These are phyloP conservation scores for Collariella sp. DNA, from an alignment of 495 filamentous ascomycete genomes.

Conservation along the genomic window DNA sequence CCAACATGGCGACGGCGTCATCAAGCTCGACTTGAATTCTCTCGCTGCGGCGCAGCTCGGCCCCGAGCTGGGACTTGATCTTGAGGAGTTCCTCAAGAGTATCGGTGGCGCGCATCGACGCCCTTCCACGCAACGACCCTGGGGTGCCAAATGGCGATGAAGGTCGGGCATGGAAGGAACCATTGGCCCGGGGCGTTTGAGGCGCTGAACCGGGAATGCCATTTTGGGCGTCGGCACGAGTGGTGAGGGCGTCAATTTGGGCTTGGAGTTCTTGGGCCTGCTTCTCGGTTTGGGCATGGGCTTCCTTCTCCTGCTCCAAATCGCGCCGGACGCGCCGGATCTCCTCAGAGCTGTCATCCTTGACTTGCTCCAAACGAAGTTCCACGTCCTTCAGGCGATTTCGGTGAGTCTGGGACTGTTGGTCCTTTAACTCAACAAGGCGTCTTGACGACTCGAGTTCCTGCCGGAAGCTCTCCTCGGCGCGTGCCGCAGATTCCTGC, in stretches of 20 bases:
- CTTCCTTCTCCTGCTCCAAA: constrained; percentile 67
- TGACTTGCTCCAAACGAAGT: constrained; percentile 61
- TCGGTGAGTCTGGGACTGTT: constrained; percentile 71
- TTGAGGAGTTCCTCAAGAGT: constrained; percentile 47
- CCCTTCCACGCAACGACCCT: constrained; percentile 40
- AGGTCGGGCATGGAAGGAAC: constrained; percentile 37
- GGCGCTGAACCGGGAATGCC: constrained; percentile 35
- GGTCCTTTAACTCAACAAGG: constrained; percentile 75
- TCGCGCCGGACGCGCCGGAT: constrained; percentile 70
- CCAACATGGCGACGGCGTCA: constrained; percentile 62
- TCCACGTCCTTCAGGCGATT: constrained; percentile 77
- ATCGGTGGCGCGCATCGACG: constrained; percentile 39
- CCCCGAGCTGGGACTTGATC: constrained; percentile 44
- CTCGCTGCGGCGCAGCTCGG: constrained; percentile 60
- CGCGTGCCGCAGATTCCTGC: constrained; percentile 67
- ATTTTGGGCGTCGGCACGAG: constrained; percentile 27
- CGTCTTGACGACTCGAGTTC: constrained; percentile 73
- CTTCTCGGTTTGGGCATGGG: constrained; percentile 60
- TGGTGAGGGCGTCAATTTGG: constrained; percentile 55
- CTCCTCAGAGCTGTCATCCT: constrained; percentile 73
- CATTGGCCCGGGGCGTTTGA: constrained; percentile 52
- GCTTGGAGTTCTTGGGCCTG: constrained; percentile 67
- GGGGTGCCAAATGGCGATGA: constrained; percentile 47
- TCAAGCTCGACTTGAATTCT: constrained; percentile 67
- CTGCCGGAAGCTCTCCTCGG: constrained; percentile 71